Percentiles rank a stretch among this genome's conserved stretches.
Conservation (phyloP, 495 filamentous ascomycete genomes). For the Penicilliopsis zonata region DNA sequence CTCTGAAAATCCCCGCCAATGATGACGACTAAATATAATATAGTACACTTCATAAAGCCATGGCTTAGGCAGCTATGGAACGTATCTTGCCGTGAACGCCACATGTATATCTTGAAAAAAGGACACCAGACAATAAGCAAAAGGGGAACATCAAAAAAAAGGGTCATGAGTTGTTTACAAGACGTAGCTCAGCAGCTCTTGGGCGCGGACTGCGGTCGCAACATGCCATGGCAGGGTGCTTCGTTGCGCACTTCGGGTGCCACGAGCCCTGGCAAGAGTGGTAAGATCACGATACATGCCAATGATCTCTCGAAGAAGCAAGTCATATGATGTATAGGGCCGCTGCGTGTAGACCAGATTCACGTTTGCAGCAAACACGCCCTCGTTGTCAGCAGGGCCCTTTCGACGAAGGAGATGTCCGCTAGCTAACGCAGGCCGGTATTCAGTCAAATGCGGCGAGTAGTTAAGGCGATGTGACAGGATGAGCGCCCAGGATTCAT, state of each 20-base stretch:
- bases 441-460: constrained; percentile 48
- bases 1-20: no score
- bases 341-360: constrained; percentile 50
- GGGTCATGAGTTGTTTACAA: no score
- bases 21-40: no score
- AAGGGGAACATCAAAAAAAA: no score
- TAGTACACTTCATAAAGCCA: no score
- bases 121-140: no score
- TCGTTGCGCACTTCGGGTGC: constrained; percentile 46
- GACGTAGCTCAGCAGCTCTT: constrained; percentile 34
- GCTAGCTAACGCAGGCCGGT: constrained; percentile 52
- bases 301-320: constrained; percentile 57
- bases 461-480: constrained; percentile 60
- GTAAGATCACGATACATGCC: constrained; percentile 65
- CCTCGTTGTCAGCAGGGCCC: constrained; percentile 46
- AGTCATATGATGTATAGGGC: constrained; percentile 35
- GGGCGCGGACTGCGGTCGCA: constrained; percentile 58
- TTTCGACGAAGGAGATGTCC: constrained; percentile 71
- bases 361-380: constrained; percentile 50
- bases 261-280: constrained; percentile 57
- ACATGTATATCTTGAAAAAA: no score
- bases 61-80: no score
- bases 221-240: constrained; percentile 79
- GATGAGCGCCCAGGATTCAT: constrained; percentile 73
- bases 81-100: no score